Base-by-base conservation (phyloP, 768 basidiomycete genomes). In the Collybiopsis luxurians region DNA sequence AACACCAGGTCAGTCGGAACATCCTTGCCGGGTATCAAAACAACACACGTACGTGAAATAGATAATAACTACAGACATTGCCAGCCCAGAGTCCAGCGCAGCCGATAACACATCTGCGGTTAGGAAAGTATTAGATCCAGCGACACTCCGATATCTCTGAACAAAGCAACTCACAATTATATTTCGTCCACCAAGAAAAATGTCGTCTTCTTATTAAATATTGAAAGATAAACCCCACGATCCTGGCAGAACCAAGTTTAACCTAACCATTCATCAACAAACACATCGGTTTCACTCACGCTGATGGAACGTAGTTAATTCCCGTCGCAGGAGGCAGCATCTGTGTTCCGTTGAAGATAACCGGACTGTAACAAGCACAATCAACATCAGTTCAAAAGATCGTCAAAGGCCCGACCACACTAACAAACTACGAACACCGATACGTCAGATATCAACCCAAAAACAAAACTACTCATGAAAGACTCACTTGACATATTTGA, bases 301-400 rank as follows among this genome's bases (percentile, higher is more conserved):
- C 82, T 87, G 88, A 93, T 2, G 87, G 85, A 2, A 92, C 78
- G 65, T 87, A 95, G 69, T 96, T 95, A 63, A 93, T 78, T 2
- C 91, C 88, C 0, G 85, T 90, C 12, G 91, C 91, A 9, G 92
- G 91, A 0, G 93, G 93, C 46, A 95, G 90, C 53, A 73, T 71
- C 21, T 74, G 71, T 3, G 86, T 80, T 2, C 89, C 92, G 26
- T 81, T 79, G 64, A 92, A 87, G 63, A 92, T 79, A 49, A 90
- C 68, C 5, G 78, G 83, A 53, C 81, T 83, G 36, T 59, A 59
- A 60, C 57, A 59, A 49, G 28, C 4, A 17, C 11, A 31, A 19
- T n/a, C 34, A 36, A n/a, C 17, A n/a, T 17, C 36, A 52, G 45
- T 28, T 42, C 19, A 28, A 34, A 21, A 55, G 28, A 39, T 26